Conservation (phyloP, 768 basidiomycete species). For the Exidia glandulosa region DNA sequence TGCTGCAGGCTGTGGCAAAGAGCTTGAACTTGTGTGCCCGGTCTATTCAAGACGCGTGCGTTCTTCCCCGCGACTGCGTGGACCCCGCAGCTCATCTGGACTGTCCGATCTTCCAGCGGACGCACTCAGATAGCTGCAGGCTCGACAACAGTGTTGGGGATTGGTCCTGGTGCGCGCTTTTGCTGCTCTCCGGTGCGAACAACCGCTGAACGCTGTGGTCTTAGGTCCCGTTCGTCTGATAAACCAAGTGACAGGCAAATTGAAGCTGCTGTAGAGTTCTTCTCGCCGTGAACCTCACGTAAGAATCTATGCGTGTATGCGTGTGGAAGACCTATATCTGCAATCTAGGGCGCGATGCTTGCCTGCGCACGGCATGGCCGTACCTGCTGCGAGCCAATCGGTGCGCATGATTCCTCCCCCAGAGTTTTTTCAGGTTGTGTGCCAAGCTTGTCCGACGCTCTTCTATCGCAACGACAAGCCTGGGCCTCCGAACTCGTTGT, state of each 20-base stretch:
- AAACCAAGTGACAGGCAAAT: constrained; percentile 54
- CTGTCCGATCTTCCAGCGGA: constrained; percentile 46
- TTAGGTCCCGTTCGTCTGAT: constrained; percentile 66
- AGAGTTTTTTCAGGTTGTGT: background rate
- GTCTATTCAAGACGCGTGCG: constrained; percentile 75
- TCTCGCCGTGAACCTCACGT: background rate
- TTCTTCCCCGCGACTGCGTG: constrained; percentile 8
- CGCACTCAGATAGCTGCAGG: constrained; percentile 78
- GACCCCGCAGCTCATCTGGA: constrained; percentile 1
- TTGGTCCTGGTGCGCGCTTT: constrained; percentile 61
- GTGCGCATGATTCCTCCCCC: background rate
- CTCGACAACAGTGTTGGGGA: constrained; percentile 78
- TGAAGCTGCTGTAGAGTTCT: constrained; percentile 52
- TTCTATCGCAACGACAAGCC: background rate
- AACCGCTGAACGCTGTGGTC: background rate
- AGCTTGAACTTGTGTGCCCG: constrained; percentile 83
- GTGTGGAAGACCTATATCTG: background rate
- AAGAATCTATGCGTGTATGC: background rate
- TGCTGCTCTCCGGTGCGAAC: background rate
- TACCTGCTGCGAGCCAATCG: background rate
- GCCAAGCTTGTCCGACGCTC: background rate
- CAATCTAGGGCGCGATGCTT: background rate
- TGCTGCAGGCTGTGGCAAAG: constrained; percentile 79
- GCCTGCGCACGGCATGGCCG: background rate
- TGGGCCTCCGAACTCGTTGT: too few species aligned